Evolutionary conservation across 2,329 filamentous ascomycete genomes (phyloP), one percentile per base, ranked within the genome.

Genomic region (Colletotrichum eremochloae): DNA sequence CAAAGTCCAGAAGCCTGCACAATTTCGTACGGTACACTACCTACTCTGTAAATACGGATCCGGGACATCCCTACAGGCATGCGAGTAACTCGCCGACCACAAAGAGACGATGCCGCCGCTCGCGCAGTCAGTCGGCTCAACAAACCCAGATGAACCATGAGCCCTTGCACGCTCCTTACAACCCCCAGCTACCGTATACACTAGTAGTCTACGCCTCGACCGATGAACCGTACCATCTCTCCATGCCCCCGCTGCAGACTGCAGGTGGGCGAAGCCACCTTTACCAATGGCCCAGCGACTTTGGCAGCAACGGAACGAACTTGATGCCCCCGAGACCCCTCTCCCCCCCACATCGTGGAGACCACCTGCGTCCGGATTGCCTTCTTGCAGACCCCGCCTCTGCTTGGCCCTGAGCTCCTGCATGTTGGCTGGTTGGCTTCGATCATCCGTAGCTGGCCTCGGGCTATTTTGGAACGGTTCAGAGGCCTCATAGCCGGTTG

Each of bases 291-390:
- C 52, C 42, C 29, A 48, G 50, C 31, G 60, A 38, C 53, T 36
- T 55, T 44, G 24, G 12, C 31, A 36, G 40, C 64, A 55, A n/a
- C 50, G 63, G 57, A 24, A 60, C 60, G 60, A 57, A 62, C 55
- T 61, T 70, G 66, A 65, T 61, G 67, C 56, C 64, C 61, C 70
- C 67, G 66, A 56, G 56, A 48, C 67, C 58, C 60, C 67, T 70
- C 60, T 70, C 66, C 44, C 58, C 70, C 61, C 70, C 70, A 72
- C 70, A 61, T 24, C 61, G 61, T 72, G 67, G 66, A 46, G 70
- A 72, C 70, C 42, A 70, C 66, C 52, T 72, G 70, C 67, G 56
- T 72, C 70, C 70, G 70, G 67, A 65, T 65, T 72, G 66, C 69
- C 66, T 48, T 72, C 69, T 72, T 64, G 60, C 65, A 68, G 60